Evolutionary conservation across 2,329 filamentous ascomycete genomes (phyloP), one percentile per base, ranked within the genome.

Genomic region (Talaromyces marneffei): DNA sequence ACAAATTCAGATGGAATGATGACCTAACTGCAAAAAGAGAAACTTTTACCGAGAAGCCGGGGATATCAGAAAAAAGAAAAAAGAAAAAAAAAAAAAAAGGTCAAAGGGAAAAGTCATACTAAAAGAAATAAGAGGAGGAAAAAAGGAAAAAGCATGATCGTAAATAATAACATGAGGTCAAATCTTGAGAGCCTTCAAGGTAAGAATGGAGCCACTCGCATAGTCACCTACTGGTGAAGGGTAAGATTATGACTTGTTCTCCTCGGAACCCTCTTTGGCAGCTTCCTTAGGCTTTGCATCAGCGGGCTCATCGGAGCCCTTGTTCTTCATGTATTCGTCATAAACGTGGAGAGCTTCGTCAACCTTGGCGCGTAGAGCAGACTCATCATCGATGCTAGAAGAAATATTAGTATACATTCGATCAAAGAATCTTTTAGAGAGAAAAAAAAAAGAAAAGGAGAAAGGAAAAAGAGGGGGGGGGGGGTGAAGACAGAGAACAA

Each of bases 281-380:
- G 70, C 69, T 69, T 77, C 77, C 69, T 77, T 71, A 64, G 72
- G 77, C 73, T 81, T 81, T 60, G 77, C 70, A 63, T 82, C 80
- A 57, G 62, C 67, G 63, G 72, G 58, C 60, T 72, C 65, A 64
- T 76, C 76, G 58, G 73, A 75, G 65, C 75, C 75, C 76, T 94
- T 91, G 73, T 85, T 86, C 87, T 97, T 97, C 80, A 97, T 88
- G 78, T 99, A 99, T 79, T 99, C 94, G 74, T 99, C 92, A 77
- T 97, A 99, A 71, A 99, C 94, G 69, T 86, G 90, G 75, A 99
- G 89, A 68, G 94, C 94, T 82, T 99, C 94, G 64, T 96, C 91
- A 63, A 99, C 94, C 88, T 99, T 99, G 77, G 88, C 86, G 75
- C 91, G 90, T 63, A 99, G 88, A 74, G 92, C 90, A 69, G 82